A percentile compares a stretch with the other conserved stretches of the same genome.
Conservation (phyloP, 768 basidiomycete genomes). For the Lentinula sp. region DNA sequence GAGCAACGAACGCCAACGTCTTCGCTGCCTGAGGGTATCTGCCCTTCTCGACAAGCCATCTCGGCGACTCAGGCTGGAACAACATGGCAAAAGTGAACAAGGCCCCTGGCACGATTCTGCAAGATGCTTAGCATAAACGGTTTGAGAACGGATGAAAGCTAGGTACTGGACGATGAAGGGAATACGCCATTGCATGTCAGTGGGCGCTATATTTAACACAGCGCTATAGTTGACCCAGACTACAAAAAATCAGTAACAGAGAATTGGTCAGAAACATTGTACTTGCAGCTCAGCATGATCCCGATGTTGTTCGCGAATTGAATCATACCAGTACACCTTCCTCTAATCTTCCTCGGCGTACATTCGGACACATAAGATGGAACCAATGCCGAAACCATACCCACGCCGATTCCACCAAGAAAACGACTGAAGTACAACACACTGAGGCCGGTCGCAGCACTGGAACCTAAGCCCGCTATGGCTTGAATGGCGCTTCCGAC, state of each 20-base stretch:
- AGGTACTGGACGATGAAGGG: slow-evolving; percentile 42
- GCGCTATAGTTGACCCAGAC: slow-evolving; percentile 29
- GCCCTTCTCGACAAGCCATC: slow-evolving; percentile 47
- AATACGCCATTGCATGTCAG: slow-evolving; percentile 47
- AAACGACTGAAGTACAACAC: slow-evolving; percentile 47
- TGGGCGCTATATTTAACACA: slow-evolving; percentile 25
- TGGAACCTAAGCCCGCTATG: slow-evolving; percentile 34
- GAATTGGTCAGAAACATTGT: background rate
- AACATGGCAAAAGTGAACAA: slow-evolving; percentile 40
- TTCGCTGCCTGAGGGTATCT: slow-evolving; percentile 33
- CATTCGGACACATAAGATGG: slow-evolving; percentile 49
- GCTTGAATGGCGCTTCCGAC: slow-evolving; percentile 43
- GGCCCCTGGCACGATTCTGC: slow-evolving; percentile 40
- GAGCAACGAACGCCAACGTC: slow-evolving; percentile 29
- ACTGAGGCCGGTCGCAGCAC: slow-evolving; percentile 22
- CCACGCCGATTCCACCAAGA: slow-evolving; percentile 55
- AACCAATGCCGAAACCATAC: slow-evolving; percentile 43
- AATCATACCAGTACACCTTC: slow-evolving; percentile 41
- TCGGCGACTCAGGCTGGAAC: slow-evolving; percentile 49
- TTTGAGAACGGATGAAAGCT: background rate
- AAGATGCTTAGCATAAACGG: background rate
- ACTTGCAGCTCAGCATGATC: slow-evolving; percentile 31
- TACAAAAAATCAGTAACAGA: background rate
- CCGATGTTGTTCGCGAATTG: slow-evolving; percentile 31
- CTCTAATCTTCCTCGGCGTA: slow-evolving; percentile 39